These are phyloP conservation scores for Hypericum androsaemum DNA, from an alignment of 345 rosid species.

Conservation along the genomic window DNA sequence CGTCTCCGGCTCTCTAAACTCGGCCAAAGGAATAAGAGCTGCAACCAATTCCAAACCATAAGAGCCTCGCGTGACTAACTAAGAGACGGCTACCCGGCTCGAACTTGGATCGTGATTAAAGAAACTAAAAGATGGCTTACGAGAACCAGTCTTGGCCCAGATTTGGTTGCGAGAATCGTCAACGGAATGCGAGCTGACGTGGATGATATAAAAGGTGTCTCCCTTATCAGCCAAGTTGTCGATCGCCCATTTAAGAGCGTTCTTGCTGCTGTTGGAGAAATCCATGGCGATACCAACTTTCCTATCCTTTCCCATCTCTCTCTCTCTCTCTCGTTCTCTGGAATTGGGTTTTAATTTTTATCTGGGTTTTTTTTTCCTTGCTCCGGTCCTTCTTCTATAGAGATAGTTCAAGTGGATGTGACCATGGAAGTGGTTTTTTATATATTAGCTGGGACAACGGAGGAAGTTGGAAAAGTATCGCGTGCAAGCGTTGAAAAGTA, in stretches of 20 bases:
- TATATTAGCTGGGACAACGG: too few relatives aligned
- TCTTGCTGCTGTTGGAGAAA: conserved; percentile 17
- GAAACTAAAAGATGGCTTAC: conserved; percentile 1
- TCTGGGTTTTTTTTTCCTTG: too few relatives aligned
- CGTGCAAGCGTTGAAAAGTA: too few relatives aligned
- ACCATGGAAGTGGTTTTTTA: too few relatives aligned
- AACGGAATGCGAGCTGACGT: conserved; percentile 11
- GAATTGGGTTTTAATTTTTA: too few relatives aligned
- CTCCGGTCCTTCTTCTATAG: too few relatives aligned
- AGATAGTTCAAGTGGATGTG: too few relatives aligned
- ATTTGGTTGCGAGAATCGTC: conserved; percentile 14
- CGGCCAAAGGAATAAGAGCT: conserved; percentile 16
- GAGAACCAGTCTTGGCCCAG: conserved; percentile 16
- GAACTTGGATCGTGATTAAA: too few relatives aligned
- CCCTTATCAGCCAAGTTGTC: conserved; percentile 11
- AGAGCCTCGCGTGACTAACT: too few relatives aligned
- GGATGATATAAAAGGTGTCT: conserved; percentile 16
- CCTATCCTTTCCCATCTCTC: conserved; percentile 16
- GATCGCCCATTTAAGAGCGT: conserved; percentile 19
- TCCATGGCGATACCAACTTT: conserved; percentile 16
- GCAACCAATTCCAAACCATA: too few relatives aligned
- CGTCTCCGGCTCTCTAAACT: conserved; percentile 11
- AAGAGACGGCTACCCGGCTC: too few relatives aligned
- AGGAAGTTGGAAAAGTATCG: too few relatives aligned
- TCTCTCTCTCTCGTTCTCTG: neutral